phyloP scores from a whole-genome alignment of 306 rosid species.

The Citrullus colocynthis region DNA sequence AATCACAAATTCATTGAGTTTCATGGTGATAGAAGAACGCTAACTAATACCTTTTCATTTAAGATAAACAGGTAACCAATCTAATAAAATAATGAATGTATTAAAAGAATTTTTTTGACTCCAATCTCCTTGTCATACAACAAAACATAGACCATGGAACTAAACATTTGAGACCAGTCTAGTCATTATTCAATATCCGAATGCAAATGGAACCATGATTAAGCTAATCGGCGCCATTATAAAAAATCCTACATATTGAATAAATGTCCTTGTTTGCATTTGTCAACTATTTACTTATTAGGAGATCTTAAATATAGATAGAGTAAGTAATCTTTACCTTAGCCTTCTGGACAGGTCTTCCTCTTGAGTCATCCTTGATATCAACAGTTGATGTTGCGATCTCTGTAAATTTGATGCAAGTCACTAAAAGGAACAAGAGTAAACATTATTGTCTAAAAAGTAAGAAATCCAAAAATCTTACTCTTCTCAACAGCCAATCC shows the following conservation, averaged over 20 bases:
- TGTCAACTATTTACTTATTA: not conserved
- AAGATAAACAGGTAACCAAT: not conserved
- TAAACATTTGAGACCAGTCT: not conserved
- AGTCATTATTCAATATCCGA: not conserved
- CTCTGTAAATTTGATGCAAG: constrained; percentile 10
- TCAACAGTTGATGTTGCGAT: constrained; percentile 38
- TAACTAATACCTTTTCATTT: not conserved
- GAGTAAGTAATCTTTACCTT: constrained; percentile 3
- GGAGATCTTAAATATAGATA: not conserved
- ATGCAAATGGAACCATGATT: not conserved
- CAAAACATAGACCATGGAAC: not conserved
- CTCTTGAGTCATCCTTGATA: constrained; percentile 37
- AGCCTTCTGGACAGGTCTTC: constrained; percentile 29
- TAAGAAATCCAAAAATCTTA: constrained; percentile 3
- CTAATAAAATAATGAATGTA: not conserved
- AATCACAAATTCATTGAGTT: not conserved
- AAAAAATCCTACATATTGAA: not conserved
- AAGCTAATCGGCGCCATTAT: not conserved
- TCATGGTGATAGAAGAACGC: not conserved
- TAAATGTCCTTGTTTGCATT: not conserved
- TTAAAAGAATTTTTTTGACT: not conserved
- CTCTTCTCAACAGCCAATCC: constrained; percentile 38
- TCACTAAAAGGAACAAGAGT: not conserved
- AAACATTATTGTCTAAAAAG: not conserved
- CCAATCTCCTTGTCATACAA: not conserved